Percentiles rank a stretch among this genome's conserved stretches.
Evolutionary conservation across 2,329 filamentous ascomycete genomes (phyloP).

Genomic region (Fusarium staphyleae): DNA sequence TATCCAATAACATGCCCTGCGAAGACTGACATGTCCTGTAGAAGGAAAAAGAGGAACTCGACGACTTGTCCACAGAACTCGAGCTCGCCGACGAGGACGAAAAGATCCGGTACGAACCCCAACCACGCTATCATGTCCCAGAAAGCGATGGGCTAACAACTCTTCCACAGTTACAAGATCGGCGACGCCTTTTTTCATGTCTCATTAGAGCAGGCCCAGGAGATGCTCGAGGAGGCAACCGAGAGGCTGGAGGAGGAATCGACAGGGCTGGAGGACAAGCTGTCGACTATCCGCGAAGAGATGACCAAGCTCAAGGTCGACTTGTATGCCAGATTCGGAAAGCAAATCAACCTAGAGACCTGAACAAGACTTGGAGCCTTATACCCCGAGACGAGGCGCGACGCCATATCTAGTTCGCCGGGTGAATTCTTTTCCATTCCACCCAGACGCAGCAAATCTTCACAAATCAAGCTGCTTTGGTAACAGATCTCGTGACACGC

Average conservation of each 20-base stretch:
- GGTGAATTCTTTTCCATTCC: slow-evolving; percentile 33
- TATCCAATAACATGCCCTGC: background rate
- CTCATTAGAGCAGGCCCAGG: slow-evolving; percentile 82
- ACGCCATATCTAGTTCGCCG: slow-evolving; percentile 16
- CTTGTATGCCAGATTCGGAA: slow-evolving; percentile 92
- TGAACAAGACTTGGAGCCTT: slow-evolving; percentile 51
- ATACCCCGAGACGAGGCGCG: slow-evolving; percentile 18
- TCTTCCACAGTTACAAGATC: slow-evolving; percentile 80
- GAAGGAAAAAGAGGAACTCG: slow-evolving; percentile 99
- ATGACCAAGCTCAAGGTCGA: slow-evolving; percentile 91
- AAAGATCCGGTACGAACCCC: slow-evolving; percentile 76
- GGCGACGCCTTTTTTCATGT: slow-evolving; percentile 95
- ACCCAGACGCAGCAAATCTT: slow-evolving; percentile 18
- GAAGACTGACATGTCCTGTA: slow-evolving; percentile 51
- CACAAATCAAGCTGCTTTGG: slow-evolving; percentile 16
- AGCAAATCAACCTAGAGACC: slow-evolving; percentile 95
- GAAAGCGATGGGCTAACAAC: slow-evolving; percentile 13
- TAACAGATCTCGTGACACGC: slow-evolving; percentile 29
- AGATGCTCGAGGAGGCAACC: slow-evolving; percentile 77
- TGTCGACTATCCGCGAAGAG: slow-evolving; percentile 79
- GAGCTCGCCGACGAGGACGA: slow-evolving; percentile 97
- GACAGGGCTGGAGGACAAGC: slow-evolving; percentile 75
- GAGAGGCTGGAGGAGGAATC: slow-evolving; percentile 80
- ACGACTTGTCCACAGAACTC: slow-evolving; percentile 88
- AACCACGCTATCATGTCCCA: too few species aligned